These are phyloP conservation scores for Claviceps pazoutovae DNA, from an alignment of 2,329 filamentous ascomycete species.

Conservation along the genomic window DNA sequence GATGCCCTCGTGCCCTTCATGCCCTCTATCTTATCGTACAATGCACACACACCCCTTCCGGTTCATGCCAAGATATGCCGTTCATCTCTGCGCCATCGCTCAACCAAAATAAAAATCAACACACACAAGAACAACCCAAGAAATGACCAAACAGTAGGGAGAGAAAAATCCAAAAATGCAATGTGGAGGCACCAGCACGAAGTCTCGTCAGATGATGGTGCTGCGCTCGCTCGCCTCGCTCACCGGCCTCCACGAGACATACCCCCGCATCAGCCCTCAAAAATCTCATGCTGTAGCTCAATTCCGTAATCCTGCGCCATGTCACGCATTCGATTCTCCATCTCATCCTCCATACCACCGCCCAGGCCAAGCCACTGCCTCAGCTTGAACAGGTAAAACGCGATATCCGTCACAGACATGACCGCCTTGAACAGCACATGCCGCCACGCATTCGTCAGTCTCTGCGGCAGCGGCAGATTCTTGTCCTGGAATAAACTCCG, in stretches of 20 bases:
- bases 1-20: no score
- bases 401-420: conserved; percentile 60
- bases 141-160: no score
- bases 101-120: no score
- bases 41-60: no score
- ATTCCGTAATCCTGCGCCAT: conserved; percentile 88
- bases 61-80: no score
- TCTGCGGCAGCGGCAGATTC: conserved; percentile 46
- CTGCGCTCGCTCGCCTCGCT: not conserved
- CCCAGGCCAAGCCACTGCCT: conserved; percentile 65
- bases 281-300: conserved; percentile 76
- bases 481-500: conserved; percentile 65
- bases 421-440: conserved; percentile 76
- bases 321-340: conserved; percentile 73
- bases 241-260: not conserved
- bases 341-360: conserved; percentile 83
- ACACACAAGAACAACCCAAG: no score
- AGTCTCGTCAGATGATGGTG: not conserved
- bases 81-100: no score
- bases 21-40: no score
- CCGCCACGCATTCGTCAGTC: conserved; percentile 54
- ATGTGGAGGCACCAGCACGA: no score
- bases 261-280: not conserved
- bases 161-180: no score
- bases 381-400: conserved; percentile 70